A percentile compares a stretch with the other conserved stretches of the same genome.
phyloP scores from a whole-genome alignment of 345 rosid genomes.

The Salix udensis region DNA sequence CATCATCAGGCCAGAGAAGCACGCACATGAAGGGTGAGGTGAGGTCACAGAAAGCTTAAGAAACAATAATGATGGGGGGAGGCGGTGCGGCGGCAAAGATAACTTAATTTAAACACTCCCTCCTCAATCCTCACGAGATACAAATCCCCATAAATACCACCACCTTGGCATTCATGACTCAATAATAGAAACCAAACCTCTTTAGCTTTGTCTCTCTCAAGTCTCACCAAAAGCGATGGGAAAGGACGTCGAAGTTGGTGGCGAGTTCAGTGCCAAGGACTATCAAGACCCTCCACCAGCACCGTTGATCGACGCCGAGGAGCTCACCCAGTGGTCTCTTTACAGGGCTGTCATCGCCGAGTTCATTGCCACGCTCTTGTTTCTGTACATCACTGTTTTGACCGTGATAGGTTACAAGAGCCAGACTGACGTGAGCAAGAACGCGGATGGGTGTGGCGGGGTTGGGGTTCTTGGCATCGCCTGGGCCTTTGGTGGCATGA shows the following conservation, averaged over 20 bases:
- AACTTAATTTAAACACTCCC: no score
- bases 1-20: no score
- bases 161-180: no score
- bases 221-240: slow-evolving; percentile 17
- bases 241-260: slow-evolving; percentile 30
- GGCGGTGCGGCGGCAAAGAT: no score
- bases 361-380: slow-evolving; percentile 43
- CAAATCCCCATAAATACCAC: no score
- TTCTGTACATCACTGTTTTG: slow-evolving; percentile 39
- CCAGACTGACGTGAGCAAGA: slow-evolving; percentile 19
- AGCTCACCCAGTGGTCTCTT: slow-evolving; percentile 38
- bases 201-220: not conserved
- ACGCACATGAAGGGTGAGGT: no score
- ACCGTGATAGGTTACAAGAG: slow-evolving; percentile 42
- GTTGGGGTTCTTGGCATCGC: slow-evolving; percentile 44
- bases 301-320: slow-evolving; percentile 36
- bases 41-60: no score
- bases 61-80: no score
- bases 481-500: slow-evolving; percentile 52
- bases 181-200: no score
- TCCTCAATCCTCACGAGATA: no score
- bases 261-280: slow-evolving; percentile 31
- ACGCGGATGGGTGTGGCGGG: slow-evolving; percentile 29
- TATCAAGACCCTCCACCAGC: slow-evolving; percentile 48
- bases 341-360: slow-evolving; percentile 43